Conservation (phyloP, 805 yeast genomes). For the Wickerhamomyces xylosicus region DNA sequence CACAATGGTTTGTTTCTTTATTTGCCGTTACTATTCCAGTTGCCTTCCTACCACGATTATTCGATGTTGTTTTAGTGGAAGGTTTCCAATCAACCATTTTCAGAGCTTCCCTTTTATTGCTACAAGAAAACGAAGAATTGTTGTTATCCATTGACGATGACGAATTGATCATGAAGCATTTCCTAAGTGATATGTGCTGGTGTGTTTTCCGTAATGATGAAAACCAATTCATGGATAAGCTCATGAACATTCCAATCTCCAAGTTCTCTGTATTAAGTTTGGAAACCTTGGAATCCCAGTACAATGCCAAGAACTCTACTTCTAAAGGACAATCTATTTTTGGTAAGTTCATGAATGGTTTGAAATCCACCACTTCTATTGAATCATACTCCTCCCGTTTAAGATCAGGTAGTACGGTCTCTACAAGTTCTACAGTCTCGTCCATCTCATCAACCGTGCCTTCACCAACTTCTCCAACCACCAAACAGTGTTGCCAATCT, state of each 20-base stretch:
- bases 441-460: constrained; percentile 6
- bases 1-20: constrained; percentile 58
- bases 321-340: constrained; percentile 8
- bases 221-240: constrained; percentile 24
- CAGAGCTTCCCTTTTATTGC: constrained; percentile 43
- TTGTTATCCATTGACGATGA: constrained; percentile 25
- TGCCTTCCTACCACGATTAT: constrained; percentile 36
- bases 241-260: constrained; percentile 9
- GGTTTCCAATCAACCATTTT: constrained; percentile 44
- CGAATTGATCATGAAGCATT: constrained; percentile 29
- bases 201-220: constrained; percentile 28
- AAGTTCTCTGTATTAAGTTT: constrained; percentile 7
- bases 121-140: constrained; percentile 34
- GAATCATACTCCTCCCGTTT: constrained; percentile 1
- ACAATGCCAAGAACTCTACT: neutral
- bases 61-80: constrained; percentile 42
- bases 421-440: no score
- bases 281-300: constrained; percentile 3
- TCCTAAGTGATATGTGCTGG: constrained; percentile 32
- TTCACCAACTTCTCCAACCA: constrained; percentile 5
- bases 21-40: constrained; percentile 52
- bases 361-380: constrained; percentile 2
- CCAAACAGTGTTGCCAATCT: constrained; percentile 1
- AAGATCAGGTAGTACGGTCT: neutral
- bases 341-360: constrained; percentile 5